Evolutionary conservation across 345 rosid genomes (phyloP), one percentile per base, ranked within the genome.

Genomic region (Eutrema yunnanense): DNA sequence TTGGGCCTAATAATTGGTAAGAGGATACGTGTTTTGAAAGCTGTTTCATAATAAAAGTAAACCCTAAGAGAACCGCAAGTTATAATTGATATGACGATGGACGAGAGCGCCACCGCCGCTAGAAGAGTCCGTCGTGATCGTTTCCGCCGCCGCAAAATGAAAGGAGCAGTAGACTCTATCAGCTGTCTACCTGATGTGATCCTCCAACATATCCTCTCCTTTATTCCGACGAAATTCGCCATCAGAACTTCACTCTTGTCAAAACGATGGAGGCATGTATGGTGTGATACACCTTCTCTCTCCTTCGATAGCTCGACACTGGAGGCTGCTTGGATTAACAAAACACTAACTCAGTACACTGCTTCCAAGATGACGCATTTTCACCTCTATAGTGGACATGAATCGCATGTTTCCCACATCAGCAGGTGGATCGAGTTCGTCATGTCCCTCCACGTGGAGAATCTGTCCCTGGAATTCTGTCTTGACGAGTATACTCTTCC

Each of bases 221-320:
- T 53, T 29, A 9, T 14, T 42, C 30, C 30, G 38, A 53, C 72
- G 29, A 27, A 40, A 9, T 9, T 40, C 16, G 41, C 62, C 42
- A 67, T 67, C 72, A 29, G 30, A 53, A 67, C 72, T 3, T 27
- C 72, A 0, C 32, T 54, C 62, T 67, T 67, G 72, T 67, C 72
- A 16, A 67, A 54, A 67, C 62, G 62, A 53, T 67, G 62, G 62
- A 67, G 42, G 30, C 62, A 41, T 42, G 52, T 67, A 41, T 67
- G 72, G 72, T 67, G 30, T 7, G 42, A 29, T 6, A 54, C 32
- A 29, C 72, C 72, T 41, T 54, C 32, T 34, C 62, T 67, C 11
- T 9, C 16, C 7, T 67, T 53, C 44, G 4, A 9, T 10, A 3
- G 1, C 9, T 1, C 5, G 38, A 6, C 5, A 5, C 3, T 40